Base-by-base conservation (phyloP, 208 protist species). In the Acanthamoeba culbertsoni region DNA sequence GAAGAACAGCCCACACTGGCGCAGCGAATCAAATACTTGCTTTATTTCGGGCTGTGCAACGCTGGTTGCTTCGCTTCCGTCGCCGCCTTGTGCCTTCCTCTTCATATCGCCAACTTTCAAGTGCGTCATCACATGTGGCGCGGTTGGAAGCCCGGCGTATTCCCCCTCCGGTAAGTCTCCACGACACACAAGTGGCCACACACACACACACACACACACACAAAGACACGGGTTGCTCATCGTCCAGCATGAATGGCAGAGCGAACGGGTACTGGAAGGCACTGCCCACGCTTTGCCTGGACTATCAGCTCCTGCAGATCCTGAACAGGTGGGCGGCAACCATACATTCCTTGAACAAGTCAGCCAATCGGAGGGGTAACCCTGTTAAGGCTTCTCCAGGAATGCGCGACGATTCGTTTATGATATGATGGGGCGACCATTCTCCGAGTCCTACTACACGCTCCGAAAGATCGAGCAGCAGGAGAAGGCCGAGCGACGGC, bases 291-390 rank as follows among this genome's bases (percentile, higher is more conserved):
- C 68, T 79, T 18, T 51, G 68, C 37, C 2, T 79, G 20, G 68
- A 79, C 20, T 79, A 79, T 42, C 68, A 79, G 68, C 48, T 43
- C 68, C 16, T 79, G 37, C 68, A 79, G 68, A 43, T 79, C 68
- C 28, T 43, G 40, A 79, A 79, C 68, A 33, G 68, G 3, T 59
- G 23, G 16, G 51, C 51, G 16, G 16, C 16, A 59, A n/a, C 51
- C 16, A n/a, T 59, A 14, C 51, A n/a, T 14, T n/a, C n/a, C n/a
- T n/a, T n/a, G n/a, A n/a, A n/a, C n/a, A n/a, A n/a, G n/a, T n/a
- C n/a, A n/a, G n/a, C n/a, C 51, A 59, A 59, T n/a, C 51, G 14
- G 51, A n/a, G 14, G 51, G 14, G 51, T 59, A n/a, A 14, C 23
- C 14, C 23, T 59, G 51, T 59, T 59, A n/a, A n/a, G 51, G 51